Evolutionary conservation across 306 rosid species (phyloP).

Genomic region (Quercus gilva): DNA sequence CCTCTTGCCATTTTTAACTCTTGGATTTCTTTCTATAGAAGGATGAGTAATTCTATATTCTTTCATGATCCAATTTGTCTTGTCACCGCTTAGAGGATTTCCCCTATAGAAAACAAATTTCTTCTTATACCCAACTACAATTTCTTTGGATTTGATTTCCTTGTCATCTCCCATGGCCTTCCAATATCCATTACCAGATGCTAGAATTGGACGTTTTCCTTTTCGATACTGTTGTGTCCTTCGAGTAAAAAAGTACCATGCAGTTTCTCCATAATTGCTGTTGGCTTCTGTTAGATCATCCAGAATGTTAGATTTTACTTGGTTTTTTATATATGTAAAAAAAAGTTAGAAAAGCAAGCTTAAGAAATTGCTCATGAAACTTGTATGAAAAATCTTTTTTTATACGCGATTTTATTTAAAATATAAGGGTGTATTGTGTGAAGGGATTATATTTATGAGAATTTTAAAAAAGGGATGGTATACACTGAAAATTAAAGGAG

Average conservation of each 20-base stretch:
- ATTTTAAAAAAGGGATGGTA: too few relatives aligned
- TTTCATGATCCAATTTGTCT: slow-evolving; percentile 30
- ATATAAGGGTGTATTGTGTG: too few relatives aligned
- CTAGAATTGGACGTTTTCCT: slow-evolving; percentile 7
- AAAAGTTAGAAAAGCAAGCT: too few relatives aligned
- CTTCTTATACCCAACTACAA: slow-evolving; percentile 1
- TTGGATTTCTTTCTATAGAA: background rate
- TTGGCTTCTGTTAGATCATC: too few relatives aligned
- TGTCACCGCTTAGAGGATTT: slow-evolving; percentile 19
- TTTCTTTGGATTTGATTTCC: background rate
- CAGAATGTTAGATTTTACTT: too few relatives aligned
- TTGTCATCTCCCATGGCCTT: slow-evolving; percentile 19
- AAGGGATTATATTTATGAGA: too few relatives aligned
- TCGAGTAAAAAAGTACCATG: slow-evolving; percentile 24
- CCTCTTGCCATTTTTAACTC: slow-evolving; percentile 9
- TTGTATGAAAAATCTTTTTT: too few relatives aligned
- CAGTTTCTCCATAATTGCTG: slow-evolving; percentile 5
- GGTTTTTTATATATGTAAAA: too few relatives aligned
- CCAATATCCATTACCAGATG: slow-evolving; percentile 23
- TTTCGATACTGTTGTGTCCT: slow-evolving; percentile 13
- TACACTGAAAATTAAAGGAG: too few relatives aligned
- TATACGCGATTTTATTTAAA: too few relatives aligned
- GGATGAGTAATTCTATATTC: slow-evolving; percentile 8
- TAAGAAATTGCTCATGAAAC: too few relatives aligned
- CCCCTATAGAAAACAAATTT: slow-evolving; percentile 19